Conservation (phyloP, 2,329 filamentous ascomycete genomes). For the Botryotinia narcissicola region DNA sequence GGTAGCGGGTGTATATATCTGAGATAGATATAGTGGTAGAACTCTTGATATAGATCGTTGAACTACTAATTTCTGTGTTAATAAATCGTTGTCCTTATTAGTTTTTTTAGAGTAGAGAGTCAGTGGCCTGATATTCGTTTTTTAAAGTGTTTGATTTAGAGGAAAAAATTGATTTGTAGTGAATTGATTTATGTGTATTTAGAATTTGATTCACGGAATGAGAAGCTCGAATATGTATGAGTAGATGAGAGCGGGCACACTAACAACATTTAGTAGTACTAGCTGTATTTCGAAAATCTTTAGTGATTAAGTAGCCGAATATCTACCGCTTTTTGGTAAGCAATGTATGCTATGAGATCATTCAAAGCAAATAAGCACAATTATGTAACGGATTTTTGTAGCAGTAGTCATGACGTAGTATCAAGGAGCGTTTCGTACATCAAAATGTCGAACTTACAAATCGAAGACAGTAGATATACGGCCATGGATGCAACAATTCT, state of each 20-base stretch:
- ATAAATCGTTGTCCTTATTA: not conserved
- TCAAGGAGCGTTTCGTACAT: not conserved
- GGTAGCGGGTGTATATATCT: not conserved
- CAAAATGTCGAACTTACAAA: not conserved
- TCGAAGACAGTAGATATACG: not conserved
- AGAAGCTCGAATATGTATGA: not conserved
- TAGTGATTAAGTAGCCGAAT: not conserved
- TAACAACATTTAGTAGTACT: not conserved
- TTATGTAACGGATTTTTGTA: not conserved
- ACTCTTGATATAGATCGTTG: not conserved
- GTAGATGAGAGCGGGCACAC: not conserved
- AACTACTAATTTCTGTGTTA: not conserved
- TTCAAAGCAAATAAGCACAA: not conserved
- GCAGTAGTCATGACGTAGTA: not conserved
- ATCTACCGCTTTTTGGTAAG: not conserved
- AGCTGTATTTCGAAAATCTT: not conserved
- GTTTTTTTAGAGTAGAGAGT: not conserved
- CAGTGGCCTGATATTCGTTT: no score
- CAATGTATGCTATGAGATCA: rapidly evolving
- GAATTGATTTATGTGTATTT: not conserved
- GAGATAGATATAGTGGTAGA: not conserved
- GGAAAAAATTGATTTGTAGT: not conserved
- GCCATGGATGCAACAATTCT: not conserved
- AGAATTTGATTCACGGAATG: not conserved
- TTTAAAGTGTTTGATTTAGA: not conserved